These are phyloP conservation scores for Thalassiosira hispida DNA, from an alignment of 352 stramenopile genomes.

Conservation along the genomic window DNA sequence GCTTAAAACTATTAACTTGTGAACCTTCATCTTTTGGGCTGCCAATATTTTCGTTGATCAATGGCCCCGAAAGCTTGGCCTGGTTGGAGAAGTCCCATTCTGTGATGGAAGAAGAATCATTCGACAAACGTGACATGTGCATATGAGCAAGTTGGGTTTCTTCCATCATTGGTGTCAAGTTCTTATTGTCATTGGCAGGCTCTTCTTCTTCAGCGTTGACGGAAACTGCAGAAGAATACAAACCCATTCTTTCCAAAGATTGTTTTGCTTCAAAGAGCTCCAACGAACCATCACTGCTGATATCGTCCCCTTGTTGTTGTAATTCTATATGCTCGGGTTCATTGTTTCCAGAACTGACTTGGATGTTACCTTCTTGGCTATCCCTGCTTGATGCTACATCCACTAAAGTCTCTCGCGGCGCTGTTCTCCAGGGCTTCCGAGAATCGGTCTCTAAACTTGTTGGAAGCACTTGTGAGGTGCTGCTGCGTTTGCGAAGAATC, in stretches of 20 bases:
- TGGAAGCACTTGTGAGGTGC: conserved; percentile 4
- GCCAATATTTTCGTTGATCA: background rate
- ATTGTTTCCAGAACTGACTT: conserved; percentile 1
- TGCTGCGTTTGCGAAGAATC: conserved; percentile 21
- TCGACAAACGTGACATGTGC: conserved; percentile 10
- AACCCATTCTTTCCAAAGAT: conserved; percentile 41
- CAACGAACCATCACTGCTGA: conserved; percentile 20
- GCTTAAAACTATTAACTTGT: background rate
- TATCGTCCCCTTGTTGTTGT: conserved; percentile 11
- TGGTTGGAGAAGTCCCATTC: conserved; percentile 39
- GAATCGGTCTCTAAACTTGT: conserved; percentile 40
- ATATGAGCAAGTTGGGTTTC: background rate
- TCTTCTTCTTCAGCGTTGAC: background rate
- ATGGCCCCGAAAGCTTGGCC: background rate
- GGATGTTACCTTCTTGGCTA: background rate
- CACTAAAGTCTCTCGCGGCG: conserved; percentile 8
- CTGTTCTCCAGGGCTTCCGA: conserved; percentile 43
- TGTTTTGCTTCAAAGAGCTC: conserved; percentile 40
- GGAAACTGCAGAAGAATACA: conserved; percentile 7
- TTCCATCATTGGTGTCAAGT: background rate
- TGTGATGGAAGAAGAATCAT: conserved; percentile 32
- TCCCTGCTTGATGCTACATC: conserved; percentile 6
- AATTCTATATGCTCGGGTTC: background rate
- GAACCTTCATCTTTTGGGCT: background rate
- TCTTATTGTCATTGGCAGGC: background rate